phyloP scores from a whole-genome alignment of 495 filamentous ascomycete genomes.

The Collariella sp. region DNA sequence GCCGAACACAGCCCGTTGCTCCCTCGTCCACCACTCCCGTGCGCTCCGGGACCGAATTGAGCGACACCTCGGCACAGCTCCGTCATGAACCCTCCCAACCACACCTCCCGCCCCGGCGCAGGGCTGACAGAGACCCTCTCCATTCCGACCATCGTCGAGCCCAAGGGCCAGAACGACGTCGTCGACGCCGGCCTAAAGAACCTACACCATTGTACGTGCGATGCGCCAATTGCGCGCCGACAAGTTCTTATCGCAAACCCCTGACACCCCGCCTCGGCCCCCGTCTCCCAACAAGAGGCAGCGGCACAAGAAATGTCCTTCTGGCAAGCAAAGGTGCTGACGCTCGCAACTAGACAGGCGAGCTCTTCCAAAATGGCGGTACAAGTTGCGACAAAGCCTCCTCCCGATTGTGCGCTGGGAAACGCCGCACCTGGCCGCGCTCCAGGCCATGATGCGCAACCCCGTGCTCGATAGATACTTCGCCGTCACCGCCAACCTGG shows the following conservation, averaged over 20 bases:
- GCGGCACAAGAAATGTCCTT: background rate
- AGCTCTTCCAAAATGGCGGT: slow-evolving; percentile 81
- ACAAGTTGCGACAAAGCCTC: slow-evolving; percentile 66
- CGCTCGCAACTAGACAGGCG: slow-evolving; percentile 54
- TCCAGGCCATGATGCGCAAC: slow-evolving; percentile 70
- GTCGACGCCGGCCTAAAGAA: slow-evolving; percentile 68
- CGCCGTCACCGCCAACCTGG: slow-evolving; percentile 90
- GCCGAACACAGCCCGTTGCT: background rate
- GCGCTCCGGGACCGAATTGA: background rate
- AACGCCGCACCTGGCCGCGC: slow-evolving; percentile 81
- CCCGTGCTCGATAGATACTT: slow-evolving; percentile 90
- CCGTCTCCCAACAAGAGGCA: background rate
- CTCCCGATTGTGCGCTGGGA: slow-evolving; percentile 89
- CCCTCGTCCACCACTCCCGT: background rate
- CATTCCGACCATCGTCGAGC: slow-evolving; percentile 11
- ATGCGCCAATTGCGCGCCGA: background rate
- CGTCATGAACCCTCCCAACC: slow-evolving; percentile 20
- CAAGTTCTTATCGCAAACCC: background rate
- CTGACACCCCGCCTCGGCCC: background rate
- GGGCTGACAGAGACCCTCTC: slow-evolving; percentile 17
- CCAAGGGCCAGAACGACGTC: slow-evolving; percentile 24
- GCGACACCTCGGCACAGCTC: background rate
- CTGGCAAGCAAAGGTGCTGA: background rate
- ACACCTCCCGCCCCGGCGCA: slow-evolving; percentile 26
- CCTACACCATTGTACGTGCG: slow-evolving; percentile 63